Evolutionary conservation across 495 filamentous ascomycete species (phyloP).

Genomic region (Aspergillus diversus): DNA sequence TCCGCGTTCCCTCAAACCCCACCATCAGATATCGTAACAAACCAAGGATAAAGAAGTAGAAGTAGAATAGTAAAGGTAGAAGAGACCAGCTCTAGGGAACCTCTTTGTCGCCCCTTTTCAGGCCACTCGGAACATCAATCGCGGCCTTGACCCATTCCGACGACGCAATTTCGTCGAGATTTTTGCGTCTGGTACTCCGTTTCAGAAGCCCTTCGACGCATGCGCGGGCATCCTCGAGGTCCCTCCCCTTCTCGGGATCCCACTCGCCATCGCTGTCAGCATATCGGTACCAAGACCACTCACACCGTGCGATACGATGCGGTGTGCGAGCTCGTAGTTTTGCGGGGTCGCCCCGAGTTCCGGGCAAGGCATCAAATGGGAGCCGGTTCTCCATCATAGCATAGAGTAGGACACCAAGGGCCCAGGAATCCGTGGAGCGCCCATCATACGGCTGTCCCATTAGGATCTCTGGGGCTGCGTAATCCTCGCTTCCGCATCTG

Average conservation of each 20-base stretch:
- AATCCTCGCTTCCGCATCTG: constrained; percentile 93
- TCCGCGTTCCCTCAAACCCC: neutral
- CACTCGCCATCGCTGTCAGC: constrained; percentile 75
- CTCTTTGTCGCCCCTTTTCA: constrained; percentile 70
- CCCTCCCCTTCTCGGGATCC: constrained; percentile 60
- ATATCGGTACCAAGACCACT: constrained; percentile 92
- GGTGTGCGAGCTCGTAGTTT: constrained; percentile 74
- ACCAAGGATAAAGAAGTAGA: constrained; percentile 12
- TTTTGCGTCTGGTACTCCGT: constrained; percentile 74
- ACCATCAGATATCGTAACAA: constrained; percentile 18
- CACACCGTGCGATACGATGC: constrained; percentile 90
- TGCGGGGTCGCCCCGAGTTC: constrained; percentile 68
- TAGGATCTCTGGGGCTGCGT: constrained; percentile 93
- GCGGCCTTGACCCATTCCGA: constrained; percentile 77
- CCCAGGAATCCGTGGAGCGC: constrained; percentile 91
- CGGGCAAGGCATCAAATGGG: constrained; percentile 86
- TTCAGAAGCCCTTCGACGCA: constrained; percentile 83
- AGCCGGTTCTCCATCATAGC: constrained; percentile 89
- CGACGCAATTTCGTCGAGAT: constrained; percentile 68
- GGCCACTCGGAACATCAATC: constrained; percentile 70
- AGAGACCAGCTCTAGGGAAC: constrained; percentile 53
- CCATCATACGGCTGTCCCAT: constrained; percentile 96
- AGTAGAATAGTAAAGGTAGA: constrained; percentile 18
- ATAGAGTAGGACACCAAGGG: constrained; percentile 89
- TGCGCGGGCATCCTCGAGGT: constrained; percentile 72